phyloP scores from a whole-genome alignment of 1,284 basidiomycete genomes.

The Afroboletus lepidellus region DNA sequence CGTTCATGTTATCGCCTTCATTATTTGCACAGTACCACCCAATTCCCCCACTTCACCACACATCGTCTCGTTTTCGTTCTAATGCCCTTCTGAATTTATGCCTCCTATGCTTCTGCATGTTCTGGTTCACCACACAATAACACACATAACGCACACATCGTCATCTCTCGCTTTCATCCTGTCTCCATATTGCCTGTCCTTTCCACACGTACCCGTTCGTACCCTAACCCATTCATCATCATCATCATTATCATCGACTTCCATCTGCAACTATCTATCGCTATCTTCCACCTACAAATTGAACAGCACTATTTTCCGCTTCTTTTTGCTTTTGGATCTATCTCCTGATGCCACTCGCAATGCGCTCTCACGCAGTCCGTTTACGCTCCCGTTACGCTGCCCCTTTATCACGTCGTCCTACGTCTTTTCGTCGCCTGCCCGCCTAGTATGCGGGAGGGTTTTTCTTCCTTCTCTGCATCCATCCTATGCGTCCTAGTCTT shows the following conservation, averaged over 20 bases:
- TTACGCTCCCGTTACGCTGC: slow-evolving; percentile 19
- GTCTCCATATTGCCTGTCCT: slow-evolving; percentile 27
- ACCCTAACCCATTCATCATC: slow-evolving; percentile 20
- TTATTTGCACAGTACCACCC: background rate
- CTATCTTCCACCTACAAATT: slow-evolving; percentile 29
- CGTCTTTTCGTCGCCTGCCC: slow-evolving; percentile 1
- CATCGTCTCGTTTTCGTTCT: slow-evolving; percentile 13
- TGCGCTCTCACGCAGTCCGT: slow-evolving; percentile 11
- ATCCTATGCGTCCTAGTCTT: background rate
- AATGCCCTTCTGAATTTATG: slow-evolving; percentile 14
- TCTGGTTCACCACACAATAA: background rate
- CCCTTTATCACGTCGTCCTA: slow-evolving; percentile 13
- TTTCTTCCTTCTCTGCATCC: background rate
- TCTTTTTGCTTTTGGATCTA: background rate
- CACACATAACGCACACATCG: background rate
- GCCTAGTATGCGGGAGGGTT: slow-evolving; percentile 6
- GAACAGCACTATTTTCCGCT: slow-evolving; percentile 3
- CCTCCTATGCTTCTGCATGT: slow-evolving; percentile 15
- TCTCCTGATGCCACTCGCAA: slow-evolving; percentile 17
- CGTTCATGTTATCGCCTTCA: background rate
- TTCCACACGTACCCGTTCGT: slow-evolving; percentile 16
- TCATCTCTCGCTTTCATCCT: slow-evolving; percentile 13
- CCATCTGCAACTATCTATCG: slow-evolving; percentile 33
- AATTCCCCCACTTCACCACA: no score
- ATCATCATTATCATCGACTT: slow-evolving; percentile 13